These are phyloP conservation scores for Epicoccum nigrum DNA, from an alignment of 2,329 filamentous ascomycete genomes.

Conservation along the genomic window DNA sequence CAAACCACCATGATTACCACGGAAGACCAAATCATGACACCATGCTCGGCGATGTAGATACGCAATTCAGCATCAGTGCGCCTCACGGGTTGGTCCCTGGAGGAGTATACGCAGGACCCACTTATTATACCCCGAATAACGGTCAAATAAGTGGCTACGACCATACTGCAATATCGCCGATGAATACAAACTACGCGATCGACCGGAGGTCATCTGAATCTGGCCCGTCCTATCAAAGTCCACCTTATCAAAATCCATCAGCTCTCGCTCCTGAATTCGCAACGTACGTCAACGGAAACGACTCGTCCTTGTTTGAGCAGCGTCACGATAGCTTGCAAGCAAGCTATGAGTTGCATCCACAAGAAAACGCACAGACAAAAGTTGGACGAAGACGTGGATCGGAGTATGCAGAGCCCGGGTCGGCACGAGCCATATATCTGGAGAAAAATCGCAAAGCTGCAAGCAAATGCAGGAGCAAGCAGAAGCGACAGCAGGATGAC, in stretches of 20 bases:
- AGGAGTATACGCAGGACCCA: background rate
- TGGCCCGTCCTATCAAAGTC: background rate
- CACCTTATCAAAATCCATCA: too few relatives aligned
- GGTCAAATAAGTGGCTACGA: background rate
- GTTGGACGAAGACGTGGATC: slow-evolving; percentile 23
- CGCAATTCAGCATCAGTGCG: background rate
- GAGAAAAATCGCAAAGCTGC: slow-evolving; percentile 74
- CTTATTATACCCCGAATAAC: slow-evolving; percentile 13
- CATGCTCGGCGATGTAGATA: too few relatives aligned
- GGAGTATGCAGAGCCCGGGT: slow-evolving; percentile 30
- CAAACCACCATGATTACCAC: background rate
- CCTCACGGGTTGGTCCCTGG: background rate
- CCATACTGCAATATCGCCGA: slow-evolving; percentile 12
- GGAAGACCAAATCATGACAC: too few relatives aligned
- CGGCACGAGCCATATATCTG: slow-evolving; percentile 50
- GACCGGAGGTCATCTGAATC: slow-evolving; percentile 2
- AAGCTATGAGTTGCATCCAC: slow-evolving; percentile 3
- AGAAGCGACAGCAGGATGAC: slow-evolving; percentile 60
- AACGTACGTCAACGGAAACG: background rate
- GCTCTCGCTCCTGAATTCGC: background rate
- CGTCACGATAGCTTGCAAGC: slow-evolving; percentile 13
- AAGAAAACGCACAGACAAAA: background rate
- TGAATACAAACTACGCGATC: slow-evolving; percentile 17
- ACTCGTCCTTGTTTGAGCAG: background rate
- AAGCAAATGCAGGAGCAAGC: slow-evolving; percentile 73